Base-by-base conservation (phyloP, 768 basidiomycete species). In the Clitopilus hobsonii region DNA sequence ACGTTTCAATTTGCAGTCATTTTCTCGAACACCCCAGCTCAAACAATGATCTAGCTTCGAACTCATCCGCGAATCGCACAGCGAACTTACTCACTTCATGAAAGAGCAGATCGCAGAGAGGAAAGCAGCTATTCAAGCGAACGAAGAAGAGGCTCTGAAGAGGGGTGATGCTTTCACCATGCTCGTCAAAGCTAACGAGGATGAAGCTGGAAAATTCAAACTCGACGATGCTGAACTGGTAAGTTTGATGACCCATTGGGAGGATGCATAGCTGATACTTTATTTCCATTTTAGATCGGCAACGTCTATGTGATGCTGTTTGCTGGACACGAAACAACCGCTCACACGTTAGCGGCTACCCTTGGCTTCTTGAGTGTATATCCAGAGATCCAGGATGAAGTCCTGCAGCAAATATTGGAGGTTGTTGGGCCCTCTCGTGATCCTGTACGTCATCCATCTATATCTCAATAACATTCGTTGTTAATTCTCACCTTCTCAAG, bases 291-390 rank as follows among this genome's bases (percentile, higher is more conserved):
- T 29, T 26, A 81, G 80, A 78, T 81, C 49, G 82, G 81, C 5
- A 84, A 83, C 50, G 61, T 81, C 1, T 83, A 74, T 57, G 59
- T 75, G 10, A 69, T 81, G 61, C 66, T 86, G 22, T 77, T 85
- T 36, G 82, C 84, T 41, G 84, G 85, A 11, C 81, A 84, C 63
- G 76, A 78, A 65, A 79, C 76, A 0, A 78, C 76, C 2, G 76
- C 78, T 1, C 67, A 74, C 54, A 70, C 71, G 4, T 65, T 80
- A 7, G 73, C 77, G 0, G 76, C 69, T 23, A 73, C 75, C 6
- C 60, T 81, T 6, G 78, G 69, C 2, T 73, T 73, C 58, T 61
- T 82, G n/a, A 67, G 74, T 4, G 53, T 78, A 3, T 59, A 78
- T 56, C 65, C 69, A 10, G 71, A 78, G 7, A 68, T 74, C 22